phyloP scores from a whole-genome alignment of 2,329 filamentous ascomycete genomes.

The Clarireedia monteithiana region DNA sequence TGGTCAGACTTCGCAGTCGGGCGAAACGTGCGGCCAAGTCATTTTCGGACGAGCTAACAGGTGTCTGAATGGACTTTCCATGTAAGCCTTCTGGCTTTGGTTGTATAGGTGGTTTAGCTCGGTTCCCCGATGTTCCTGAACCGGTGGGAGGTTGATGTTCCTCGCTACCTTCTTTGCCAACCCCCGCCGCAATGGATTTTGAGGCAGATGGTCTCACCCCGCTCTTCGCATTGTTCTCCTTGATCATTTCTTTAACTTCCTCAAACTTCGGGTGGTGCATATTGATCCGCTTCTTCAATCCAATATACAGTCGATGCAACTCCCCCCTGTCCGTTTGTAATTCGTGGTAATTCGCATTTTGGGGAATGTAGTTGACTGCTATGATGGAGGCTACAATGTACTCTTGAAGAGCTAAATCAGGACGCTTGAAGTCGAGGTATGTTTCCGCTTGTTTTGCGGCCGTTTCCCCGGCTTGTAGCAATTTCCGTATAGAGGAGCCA shows the following conservation, averaged over 20 bases:
- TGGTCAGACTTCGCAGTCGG: slow-evolving; percentile 38
- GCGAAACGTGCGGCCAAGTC: slow-evolving; percentile 52
- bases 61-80: slow-evolving; percentile 40
- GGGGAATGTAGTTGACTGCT: slow-evolving; percentile 65
- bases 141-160: neutral
- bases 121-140: neutral
- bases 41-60: slow-evolving; percentile 24
- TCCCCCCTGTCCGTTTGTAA: slow-evolving; percentile 49
- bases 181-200: neutral
- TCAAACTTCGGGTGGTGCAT: slow-evolving; percentile 44
- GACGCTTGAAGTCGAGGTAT: slow-evolving; percentile 53
- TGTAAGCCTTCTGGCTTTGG: slow-evolving; percentile 63
- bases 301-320: slow-evolving; percentile 39
- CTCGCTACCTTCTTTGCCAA: slow-evolving; percentile 12
- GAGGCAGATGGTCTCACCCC: slow-evolving; percentile 36
- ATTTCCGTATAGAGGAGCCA: slow-evolving; percentile 40
- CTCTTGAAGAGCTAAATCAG: slow-evolving; percentile 72
- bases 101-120: slow-evolving; percentile 37
- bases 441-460: slow-evolving; percentile 53
- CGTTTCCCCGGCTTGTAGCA: slow-evolving; percentile 45
- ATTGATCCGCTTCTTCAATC: slow-evolving; percentile 43
- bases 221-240: slow-evolving; percentile 54
- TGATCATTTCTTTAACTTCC: slow-evolving; percentile 50
- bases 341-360: slow-evolving; percentile 64
- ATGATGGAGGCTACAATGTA: slow-evolving; percentile 80